These are phyloP conservation scores for Lyophyllum shimeji DNA, from an alignment of 768 basidiomycete genomes.

Conservation along the genomic window DNA sequence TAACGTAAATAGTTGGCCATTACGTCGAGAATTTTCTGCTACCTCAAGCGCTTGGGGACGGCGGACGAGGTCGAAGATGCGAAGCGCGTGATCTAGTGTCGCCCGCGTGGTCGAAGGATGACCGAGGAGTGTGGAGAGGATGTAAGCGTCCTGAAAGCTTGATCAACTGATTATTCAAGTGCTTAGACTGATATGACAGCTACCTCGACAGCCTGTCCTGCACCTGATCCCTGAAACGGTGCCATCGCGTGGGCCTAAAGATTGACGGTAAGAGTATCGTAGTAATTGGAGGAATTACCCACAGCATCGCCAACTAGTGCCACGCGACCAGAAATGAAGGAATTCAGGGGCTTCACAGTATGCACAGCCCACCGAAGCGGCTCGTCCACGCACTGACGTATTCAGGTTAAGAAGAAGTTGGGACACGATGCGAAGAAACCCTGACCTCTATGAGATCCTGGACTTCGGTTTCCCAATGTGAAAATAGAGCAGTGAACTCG, in stretches of 20 bases:
- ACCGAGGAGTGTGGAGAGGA: conserved; percentile 44
- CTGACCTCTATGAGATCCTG: conserved; percentile 54
- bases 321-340: conserved; percentile 51
- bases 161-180: background rate
- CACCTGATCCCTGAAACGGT: conserved; percentile 58
- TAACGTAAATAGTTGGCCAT: conserved; percentile 43
- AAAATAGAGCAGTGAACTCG: conserved; percentile 46
- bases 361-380: conserved; percentile 67
- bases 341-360: conserved; percentile 47
- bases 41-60: conserved; percentile 43
- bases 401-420: background rate
- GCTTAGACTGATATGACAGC: background rate
- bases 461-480: conserved; percentile 60
- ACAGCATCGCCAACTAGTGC: conserved; percentile 52
- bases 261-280: background rate
- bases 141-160: conserved; percentile 46
- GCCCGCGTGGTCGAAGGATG: conserved; percentile 39
- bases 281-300: conserved; percentile 15
- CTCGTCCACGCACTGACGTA: conserved; percentile 47
- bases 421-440: background rate
- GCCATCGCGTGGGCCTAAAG: conserved; percentile 52
- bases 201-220: conserved; percentile 60
- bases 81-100: conserved; percentile 41
- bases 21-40: conserved; percentile 36
- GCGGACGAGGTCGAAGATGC: conserved; percentile 49